Percentiles rank a stretch among this genome's conserved stretches.
These are phyloP conservation scores for Quercus ilex DNA, from an alignment of 306 rosid genomes.

Conservation along the genomic window DNA sequence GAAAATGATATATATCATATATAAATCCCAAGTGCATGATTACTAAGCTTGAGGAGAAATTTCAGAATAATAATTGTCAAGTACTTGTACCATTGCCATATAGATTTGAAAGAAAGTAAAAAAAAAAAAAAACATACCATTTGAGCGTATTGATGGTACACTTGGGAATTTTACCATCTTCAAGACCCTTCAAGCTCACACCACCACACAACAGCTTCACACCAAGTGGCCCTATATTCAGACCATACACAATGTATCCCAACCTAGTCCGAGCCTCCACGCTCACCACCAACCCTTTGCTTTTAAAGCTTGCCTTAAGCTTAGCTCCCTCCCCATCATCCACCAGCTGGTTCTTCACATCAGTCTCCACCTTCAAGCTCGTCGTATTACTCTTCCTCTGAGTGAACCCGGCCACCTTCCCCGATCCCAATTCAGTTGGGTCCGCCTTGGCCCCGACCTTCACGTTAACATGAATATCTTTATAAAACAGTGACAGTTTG, in stretches of 20 bases:
- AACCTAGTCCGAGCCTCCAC: conserved; percentile 38
- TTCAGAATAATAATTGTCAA: too few relatives aligned
- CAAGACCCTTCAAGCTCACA: conserved; percentile 42
- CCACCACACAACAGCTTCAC: conserved; percentile 50
- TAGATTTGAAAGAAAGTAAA: too few relatives aligned
- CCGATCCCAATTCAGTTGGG: conserved; percentile 24
- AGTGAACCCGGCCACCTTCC: conserved; percentile 19
- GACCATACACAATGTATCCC: conserved; percentile 31
- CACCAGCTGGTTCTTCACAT: conserved; percentile 31
- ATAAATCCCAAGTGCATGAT: too few relatives aligned
- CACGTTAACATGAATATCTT: not conserved
- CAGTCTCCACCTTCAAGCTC: conserved; percentile 41
- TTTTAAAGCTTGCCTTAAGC: conserved; percentile 19
- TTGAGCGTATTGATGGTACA: conserved; percentile 49
- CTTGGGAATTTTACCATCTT: conserved; percentile 45
- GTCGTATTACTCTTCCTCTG: conserved; percentile 30
- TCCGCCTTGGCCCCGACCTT: conserved; percentile 22
- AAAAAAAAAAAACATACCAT: conserved; percentile 37
- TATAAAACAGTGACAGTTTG: conserved; percentile 39
- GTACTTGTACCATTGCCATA: too few relatives aligned
- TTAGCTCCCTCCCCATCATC: conserved; percentile 31
- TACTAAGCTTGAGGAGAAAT: too few relatives aligned
- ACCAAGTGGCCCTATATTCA: conserved; percentile 33
- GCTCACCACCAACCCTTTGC: conserved; percentile 39
- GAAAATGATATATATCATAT: too few relatives aligned